A percentile compares a stretch with the other conserved stretches of the same genome.
Conservation (phyloP, 192 early-diverging fungal species). For the Backusella liffmaniae region DNA sequence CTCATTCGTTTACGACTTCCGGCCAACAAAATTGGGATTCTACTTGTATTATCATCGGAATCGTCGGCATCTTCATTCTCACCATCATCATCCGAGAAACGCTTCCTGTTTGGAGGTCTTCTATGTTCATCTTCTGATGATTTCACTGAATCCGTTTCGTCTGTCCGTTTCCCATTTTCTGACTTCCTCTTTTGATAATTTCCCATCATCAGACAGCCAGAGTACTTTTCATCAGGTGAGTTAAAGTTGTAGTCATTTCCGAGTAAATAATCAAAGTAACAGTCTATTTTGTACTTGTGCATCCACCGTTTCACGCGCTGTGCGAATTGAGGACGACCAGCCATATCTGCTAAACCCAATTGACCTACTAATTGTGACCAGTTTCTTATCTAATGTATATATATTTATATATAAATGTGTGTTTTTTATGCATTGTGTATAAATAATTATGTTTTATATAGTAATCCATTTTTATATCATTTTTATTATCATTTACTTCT, state of each 20-base stretch:
- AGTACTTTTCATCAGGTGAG: slow-evolving; percentile 26
- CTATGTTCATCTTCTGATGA: slow-evolving; percentile 3
- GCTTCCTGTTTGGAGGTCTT: not conserved
- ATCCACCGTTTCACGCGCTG: slow-evolving; percentile 44
- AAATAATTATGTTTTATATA: too few relatives aligned
- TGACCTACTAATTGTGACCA: slow-evolving; percentile 45
- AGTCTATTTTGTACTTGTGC: slow-evolving; percentile 42
- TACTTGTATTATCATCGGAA: slow-evolving; percentile 7
- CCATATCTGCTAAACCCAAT: slow-evolving; percentile 32
- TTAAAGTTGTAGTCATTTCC: slow-evolving; percentile 33
- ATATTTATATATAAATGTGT: too few relatives aligned
- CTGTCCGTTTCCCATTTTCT: not conserved
- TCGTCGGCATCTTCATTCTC: not conserved
- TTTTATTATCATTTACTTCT: slow-evolving; percentile 21
- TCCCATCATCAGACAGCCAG: slow-evolving; percentile 37
- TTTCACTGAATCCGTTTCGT: not conserved
- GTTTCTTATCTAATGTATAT: slow-evolving; percentile 35
- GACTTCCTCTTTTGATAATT: slow-evolving; percentile 33
- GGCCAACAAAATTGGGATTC: slow-evolving; percentile 10
- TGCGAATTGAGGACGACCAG: slow-evolving; percentile 37
- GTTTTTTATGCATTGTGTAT: too few relatives aligned
- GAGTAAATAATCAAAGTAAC: slow-evolving; percentile 40
- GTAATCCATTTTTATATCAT: not conserved
- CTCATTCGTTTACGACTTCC: slow-evolving; percentile 20
- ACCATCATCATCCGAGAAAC: not conserved